Evolutionary conservation across 225 moss, liverwort and hornwort species (phyloP).

Genomic region (Pseudisothecium myosuroides): DNA sequence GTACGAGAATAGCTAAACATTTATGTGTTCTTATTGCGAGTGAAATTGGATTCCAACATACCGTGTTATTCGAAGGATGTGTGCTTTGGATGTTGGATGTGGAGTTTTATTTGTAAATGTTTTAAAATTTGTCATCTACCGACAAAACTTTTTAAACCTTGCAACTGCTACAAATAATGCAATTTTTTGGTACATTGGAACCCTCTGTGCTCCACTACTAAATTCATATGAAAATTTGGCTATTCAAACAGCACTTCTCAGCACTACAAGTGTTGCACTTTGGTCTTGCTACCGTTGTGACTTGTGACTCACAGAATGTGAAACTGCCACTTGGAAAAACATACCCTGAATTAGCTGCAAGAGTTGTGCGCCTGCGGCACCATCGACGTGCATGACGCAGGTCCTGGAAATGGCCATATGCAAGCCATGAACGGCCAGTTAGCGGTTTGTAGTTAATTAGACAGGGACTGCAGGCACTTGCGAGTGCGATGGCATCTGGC

Average conservation of each 20-base stretch:
- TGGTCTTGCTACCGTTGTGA: not conserved
- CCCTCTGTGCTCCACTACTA: not conserved
- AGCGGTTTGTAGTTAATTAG: too few species aligned
- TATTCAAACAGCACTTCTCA: not conserved
- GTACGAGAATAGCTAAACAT: fast-evolving
- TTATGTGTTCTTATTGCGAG: too few species aligned
- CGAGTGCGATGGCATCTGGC: not conserved
- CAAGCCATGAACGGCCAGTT: too few species aligned
- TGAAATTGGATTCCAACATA: not conserved
- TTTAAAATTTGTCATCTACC: too few species aligned
- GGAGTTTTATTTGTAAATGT: not conserved
- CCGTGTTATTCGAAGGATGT: not conserved
- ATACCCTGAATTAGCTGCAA: too few species aligned
- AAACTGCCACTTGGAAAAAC: not conserved
- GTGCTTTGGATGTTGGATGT: not conserved
- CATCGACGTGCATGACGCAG: too few species aligned
- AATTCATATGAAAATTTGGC: not conserved
- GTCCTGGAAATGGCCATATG: too few species aligned
- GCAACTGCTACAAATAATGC: not conserved
- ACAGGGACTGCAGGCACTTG: not conserved
- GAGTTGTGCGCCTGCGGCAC: too few species aligned
- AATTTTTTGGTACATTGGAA: not conserved
- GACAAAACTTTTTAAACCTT: not conserved
- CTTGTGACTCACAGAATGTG: not conserved
- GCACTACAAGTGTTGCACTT: not conserved